Evolutionary conservation across 2,329 filamentous ascomycete genomes (phyloP), one percentile per base, ranked within the genome.

Genomic region (Chrysosporium keratinophilum): DNA sequence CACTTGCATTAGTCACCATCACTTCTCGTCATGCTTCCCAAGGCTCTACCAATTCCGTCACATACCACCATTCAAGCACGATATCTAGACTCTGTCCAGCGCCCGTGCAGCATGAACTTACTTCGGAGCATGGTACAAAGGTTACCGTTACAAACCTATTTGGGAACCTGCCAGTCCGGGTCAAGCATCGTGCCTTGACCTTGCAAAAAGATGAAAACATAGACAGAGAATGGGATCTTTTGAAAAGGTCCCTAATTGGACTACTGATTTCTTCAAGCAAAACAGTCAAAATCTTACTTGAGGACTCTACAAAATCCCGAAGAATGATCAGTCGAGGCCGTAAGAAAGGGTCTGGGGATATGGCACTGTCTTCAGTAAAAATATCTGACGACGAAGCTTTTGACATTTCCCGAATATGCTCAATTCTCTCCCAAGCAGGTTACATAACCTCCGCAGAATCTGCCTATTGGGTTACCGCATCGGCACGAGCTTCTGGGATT

Each of bases 121-220:
- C 75, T 7, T 78, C 76, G 54, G 56, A 73, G 17, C 81, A 87
- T 70, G 91, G 91, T 3, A 95, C 90, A 0, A 79, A 81, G 28
- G 82, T 91, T 1, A 78, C 77, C 0, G 84, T 95, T 5, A 80
- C 83, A 54, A 84, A 95, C 65, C 73, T 96, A 0, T 97, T 96
- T 69, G 89, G 90, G 0, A 85, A 83, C 55, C 87, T 96, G 80
- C 89, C 91, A 0, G 91, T 96, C 11, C 82, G 91, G 12, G 84
- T 94, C 23, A 95, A 93, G 65, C 86, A 89, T 61, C 79, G 89
- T 58, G 79, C 79, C 0, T 60, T 81, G 2, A 70, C 74, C 58
- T 66, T 75, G 39, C 72, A 80, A 62, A 76, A 74, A 60, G 59
- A 75, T 10, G 64, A 73, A 20, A 73, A 83, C 46, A 68, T 78